Evolutionary conservation across 345 rosid genomes (phyloP), one percentile per base, ranked within the genome.

Genomic region (Excoecaria agallocha): DNA sequence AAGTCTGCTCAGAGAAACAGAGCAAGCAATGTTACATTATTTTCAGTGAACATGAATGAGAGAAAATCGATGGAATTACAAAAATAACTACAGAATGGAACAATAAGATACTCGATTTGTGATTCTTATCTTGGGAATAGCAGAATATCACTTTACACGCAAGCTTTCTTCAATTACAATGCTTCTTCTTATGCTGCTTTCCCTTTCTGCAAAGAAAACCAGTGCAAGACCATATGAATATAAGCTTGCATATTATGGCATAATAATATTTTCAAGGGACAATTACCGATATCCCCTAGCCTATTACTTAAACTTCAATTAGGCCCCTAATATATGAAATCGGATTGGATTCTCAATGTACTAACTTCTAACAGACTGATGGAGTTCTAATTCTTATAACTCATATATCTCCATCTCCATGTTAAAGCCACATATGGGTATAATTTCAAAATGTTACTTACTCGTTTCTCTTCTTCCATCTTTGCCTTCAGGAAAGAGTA

Each of bases 391-490:
- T 30, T 30, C 30, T 30, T 30, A 30, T 30, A 30, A 30, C 30
- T 30, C 30, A 30, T 2, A 30, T 30, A 1, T 30, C 30, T 30
- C 30, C 30, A 30, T 30, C 30, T 30, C 30, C 30, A 30, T 30
- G 30, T 30, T 30, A 30, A 30, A 30, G 30, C 30, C 30, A 30
- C 30, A 30, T 30, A 30, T 4, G 7, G 12, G 22, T 57, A 16
- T 58, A 58, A 22, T 4, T 58, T 24, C 62, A 50, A 54, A 43
- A 43, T 9, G 39, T 51, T 16, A 84, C 93, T 85, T 67, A 90
- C 96, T 79, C 85, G 86, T 84, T 90, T 94, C 86, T 90, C 97
- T 78, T 94, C 98, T 82, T 94, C 97, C 70, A 92, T 84, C 87
- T 84, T 90, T 74, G 98, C 97, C 86, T 94, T 94, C 71, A 92